These are phyloP conservation scores for Borealophlyctis nickersoniae DNA, from an alignment of 192 early-diverging fungal genomes.

Conservation along the genomic window DNA sequence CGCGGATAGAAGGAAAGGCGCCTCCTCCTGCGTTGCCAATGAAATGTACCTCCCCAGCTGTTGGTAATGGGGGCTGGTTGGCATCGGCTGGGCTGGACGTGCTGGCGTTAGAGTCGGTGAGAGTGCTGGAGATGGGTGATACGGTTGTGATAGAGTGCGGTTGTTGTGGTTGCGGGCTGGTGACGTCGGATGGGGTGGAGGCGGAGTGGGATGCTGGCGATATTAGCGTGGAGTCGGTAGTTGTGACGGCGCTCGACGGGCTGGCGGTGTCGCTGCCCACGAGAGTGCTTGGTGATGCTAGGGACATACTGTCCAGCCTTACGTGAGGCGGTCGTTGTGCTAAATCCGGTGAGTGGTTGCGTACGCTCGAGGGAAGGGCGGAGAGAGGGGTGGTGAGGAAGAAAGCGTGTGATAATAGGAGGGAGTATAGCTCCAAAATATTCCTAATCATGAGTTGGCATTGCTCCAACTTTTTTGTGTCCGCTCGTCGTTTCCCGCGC, in stretches of 20 bases:
- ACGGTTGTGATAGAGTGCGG: too few species aligned
- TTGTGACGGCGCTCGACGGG: too few species aligned
- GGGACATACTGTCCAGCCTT: too few species aligned
- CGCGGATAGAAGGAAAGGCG: background rate
- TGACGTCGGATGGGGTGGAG: background rate
- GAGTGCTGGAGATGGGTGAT: background rate
- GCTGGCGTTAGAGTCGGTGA: background rate
- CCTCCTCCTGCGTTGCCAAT: too few species aligned
- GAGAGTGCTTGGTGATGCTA: too few species aligned
- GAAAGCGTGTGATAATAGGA: constrained; percentile 56
- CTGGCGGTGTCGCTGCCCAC: background rate
- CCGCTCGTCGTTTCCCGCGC: constrained; percentile 29
- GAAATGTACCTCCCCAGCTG: too few species aligned
- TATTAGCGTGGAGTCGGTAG: too few species aligned
- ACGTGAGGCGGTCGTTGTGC: background rate
- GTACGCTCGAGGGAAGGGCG: constrained; percentile 8
- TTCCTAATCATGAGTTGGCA: constrained; percentile 65
- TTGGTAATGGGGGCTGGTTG: background rate
- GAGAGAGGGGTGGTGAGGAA: constrained; percentile 13
- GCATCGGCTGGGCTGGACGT: background rate
- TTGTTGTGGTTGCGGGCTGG: too few species aligned
- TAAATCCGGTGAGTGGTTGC: background rate
- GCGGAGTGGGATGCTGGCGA: background rate
- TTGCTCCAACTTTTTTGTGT: constrained; percentile 60
- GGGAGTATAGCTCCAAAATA: constrained; percentile 59